phyloP scores from a whole-genome alignment of 306 rosid genomes.

The Quercus cerris region DNA sequence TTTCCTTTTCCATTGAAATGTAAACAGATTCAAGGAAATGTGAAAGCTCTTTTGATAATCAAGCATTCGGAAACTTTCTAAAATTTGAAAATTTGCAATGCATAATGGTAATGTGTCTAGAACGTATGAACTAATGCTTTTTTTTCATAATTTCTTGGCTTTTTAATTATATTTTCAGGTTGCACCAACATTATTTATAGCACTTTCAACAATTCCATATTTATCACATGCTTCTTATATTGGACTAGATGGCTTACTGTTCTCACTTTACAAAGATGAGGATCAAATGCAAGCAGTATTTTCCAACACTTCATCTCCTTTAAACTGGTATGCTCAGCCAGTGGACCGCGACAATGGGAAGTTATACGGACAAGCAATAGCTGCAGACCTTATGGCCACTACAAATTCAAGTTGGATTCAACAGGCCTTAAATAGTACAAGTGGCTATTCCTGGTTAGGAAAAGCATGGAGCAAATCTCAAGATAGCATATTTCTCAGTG shows the following conservation, averaged over 20 bases:
- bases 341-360: slow-evolving; percentile 16
- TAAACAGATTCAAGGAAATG: no score
- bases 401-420: slow-evolving; percentile 22
- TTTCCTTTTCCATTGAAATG: no score
- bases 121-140: no score
- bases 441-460: slow-evolving; percentile 17
- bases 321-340: slow-evolving; percentile 7
- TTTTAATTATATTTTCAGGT: slow-evolving; percentile 19
- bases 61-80: no score
- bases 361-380: slow-evolving; percentile 1
- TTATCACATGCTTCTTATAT: slow-evolving; percentile 21
- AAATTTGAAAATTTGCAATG: no score
- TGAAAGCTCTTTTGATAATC: no score
- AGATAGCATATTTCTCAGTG: slow-evolving; percentile 10
- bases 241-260: slow-evolving; percentile 12
- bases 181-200: slow-evolving; percentile 17
- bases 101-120: no score
- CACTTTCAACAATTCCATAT: slow-evolving; percentile 16
- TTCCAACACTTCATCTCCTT: slow-evolving; percentile 12
- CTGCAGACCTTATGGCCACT: not conserved
- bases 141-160: not conserved
- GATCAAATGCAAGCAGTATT: slow-evolving; percentile 12
- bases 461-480: not conserved
- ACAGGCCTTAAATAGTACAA: slow-evolving; percentile 19
- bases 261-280: slow-evolving; percentile 1